Percentiles rank a stretch among this genome's conserved stretches.
These are phyloP conservation scores for Solanum piurae DNA, from an alignment of 257 asterid genomes.

Conservation along the genomic window DNA sequence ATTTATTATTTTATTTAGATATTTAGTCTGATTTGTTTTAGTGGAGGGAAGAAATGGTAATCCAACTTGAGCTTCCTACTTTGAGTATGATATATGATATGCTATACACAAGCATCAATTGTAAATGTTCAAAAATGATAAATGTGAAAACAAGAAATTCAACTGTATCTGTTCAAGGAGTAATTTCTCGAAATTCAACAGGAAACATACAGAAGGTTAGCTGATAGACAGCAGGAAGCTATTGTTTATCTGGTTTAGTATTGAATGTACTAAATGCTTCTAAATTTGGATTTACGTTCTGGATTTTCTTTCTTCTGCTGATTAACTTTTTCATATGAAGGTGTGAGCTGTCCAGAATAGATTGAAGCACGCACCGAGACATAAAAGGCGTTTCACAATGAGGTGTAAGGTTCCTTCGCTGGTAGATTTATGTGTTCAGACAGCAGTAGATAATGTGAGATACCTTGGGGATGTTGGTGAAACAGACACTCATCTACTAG, in stretches of 20 bases:
- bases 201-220: not conserved
- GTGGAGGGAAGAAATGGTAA: not conserved
- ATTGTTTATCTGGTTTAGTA: not conserved
- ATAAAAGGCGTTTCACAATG: not conserved
- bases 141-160: not conserved
- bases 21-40: not conserved
- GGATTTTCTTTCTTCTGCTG: not conserved
- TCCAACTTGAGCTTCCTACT: not conserved
- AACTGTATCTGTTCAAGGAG: not conserved
- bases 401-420: constrained; percentile 44
- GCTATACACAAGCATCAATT: not conserved
- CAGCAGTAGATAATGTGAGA: constrained; percentile 60
- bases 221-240: not conserved
- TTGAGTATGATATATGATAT: not conserved
- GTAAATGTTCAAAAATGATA: not conserved
- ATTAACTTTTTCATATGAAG: not conserved
- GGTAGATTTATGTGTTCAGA: constrained; percentile 67
- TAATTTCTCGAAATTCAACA: not conserved
- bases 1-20: not conserved
- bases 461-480: constrained; percentile 89
- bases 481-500: constrained; percentile 61
- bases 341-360: not conserved
- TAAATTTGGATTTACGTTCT: not conserved
- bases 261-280: not conserved
- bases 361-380: not conserved